Conservation (phyloP, 1,284 basidiomycete species). For the Microbotryum intermedium region DNA sequence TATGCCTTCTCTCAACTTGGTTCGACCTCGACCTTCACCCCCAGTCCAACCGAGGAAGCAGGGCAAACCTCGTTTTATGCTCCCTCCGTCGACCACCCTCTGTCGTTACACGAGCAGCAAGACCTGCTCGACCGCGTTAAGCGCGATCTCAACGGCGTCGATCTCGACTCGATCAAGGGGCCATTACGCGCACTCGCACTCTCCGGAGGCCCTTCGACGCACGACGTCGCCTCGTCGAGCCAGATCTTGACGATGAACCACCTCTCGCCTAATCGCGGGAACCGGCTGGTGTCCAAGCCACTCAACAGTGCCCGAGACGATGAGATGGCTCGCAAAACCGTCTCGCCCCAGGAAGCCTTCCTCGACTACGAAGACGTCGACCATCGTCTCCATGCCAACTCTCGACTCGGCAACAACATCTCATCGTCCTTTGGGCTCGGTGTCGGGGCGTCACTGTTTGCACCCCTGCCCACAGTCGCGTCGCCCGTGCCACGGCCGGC, state of each 20-base stretch:
- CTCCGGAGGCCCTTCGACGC: not conserved
- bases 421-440: conserved; percentile 1
- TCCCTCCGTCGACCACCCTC: conserved; percentile 17
- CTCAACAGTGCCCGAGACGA: not conserved
- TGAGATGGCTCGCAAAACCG: conserved; percentile 12
- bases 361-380: conserved; percentile 27
- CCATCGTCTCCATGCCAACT: conserved; percentile 13
- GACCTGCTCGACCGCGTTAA: conserved; percentile 25
- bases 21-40: too few species aligned
- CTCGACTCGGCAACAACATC: not conserved
- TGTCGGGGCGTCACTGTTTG: conserved; percentile 10
- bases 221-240: not conserved
- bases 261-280: not conserved
- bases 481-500: not conserved
- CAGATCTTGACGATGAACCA: conserved; percentile 2
- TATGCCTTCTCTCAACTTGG: too few species aligned
- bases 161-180: conserved; percentile 21
- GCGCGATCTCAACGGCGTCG: conserved; percentile 22
- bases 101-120: conserved; percentile 19
- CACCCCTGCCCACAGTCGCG: conserved; percentile 3
- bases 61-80: too few species aligned
- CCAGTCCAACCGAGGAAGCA: too few species aligned
- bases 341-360: conserved; percentile 30
- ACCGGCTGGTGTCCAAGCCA: not conserved
- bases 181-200: conserved; percentile 23